Percentiles rank a stretch among this genome's conserved stretches.
These are phyloP conservation scores for Parietichytrium sp. DNA, from an alignment of 108 stramenopile species.

Conservation along the genomic window DNA sequence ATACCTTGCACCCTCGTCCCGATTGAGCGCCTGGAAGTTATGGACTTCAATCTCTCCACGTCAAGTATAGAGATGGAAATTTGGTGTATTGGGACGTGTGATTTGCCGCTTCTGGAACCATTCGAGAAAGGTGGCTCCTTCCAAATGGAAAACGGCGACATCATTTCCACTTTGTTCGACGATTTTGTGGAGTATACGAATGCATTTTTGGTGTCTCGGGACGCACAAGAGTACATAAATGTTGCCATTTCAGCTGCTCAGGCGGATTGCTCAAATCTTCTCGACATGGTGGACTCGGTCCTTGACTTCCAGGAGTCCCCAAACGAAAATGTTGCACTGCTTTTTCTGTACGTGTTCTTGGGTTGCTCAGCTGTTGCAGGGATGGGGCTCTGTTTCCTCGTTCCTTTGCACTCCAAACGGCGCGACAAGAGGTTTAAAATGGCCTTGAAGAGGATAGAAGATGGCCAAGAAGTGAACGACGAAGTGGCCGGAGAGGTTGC, in stretches of 20 bases:
- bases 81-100: neutral
- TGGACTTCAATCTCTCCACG: neutral
- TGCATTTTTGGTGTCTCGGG: neutral
- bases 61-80: neutral
- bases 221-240: neutral
- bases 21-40: neutral
- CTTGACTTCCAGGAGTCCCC: neutral
- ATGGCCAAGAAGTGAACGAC: no score
- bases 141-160: neutral
- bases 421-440: no score
- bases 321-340: neutral
- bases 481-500: neutral
- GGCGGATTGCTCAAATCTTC: neutral
- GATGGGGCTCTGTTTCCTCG: neutral
- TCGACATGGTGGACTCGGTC: neutral
- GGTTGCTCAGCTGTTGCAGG: conserved; percentile 16
- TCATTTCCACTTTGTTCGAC: neutral
- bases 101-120: conserved; percentile 1
- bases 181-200: neutral
- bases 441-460: no score
- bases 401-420: conserved; percentile 9
- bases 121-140: neutral
- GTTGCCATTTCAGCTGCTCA: neutral
- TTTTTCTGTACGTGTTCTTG: neutral
- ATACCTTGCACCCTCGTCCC: conserved; percentile 26